These are phyloP conservation scores for Candida verbasci DNA, from an alignment of 805 yeast genomes.

Conservation along the genomic window DNA sequence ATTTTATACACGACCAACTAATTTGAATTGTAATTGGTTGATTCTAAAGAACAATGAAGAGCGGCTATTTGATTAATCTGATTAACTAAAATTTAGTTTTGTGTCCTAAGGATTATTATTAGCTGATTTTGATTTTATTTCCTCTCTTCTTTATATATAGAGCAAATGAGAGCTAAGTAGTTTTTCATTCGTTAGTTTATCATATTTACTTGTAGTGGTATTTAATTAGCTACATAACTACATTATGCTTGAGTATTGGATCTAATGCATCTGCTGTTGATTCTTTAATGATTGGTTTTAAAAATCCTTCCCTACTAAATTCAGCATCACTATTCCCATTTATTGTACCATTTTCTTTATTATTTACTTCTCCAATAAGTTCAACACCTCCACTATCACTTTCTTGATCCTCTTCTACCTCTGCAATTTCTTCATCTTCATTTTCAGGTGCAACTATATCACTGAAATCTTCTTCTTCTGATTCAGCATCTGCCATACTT, in stretches of 20 bases:
- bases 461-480: conserved; percentile 12
- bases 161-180: too few species aligned
- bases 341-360: neutral
- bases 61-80: conserved; percentile 5
- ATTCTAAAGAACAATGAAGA: neutral
- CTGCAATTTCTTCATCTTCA: conserved; percentile 4
- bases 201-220: too few species aligned
- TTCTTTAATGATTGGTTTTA: conserved; percentile 4
- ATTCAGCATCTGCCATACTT: conserved; percentile 6
- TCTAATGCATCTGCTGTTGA: conserved; percentile 15
- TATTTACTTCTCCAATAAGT: neutral
- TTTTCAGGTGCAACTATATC: conserved; percentile 10
- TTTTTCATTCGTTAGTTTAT: too few species aligned
- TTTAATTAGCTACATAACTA: too few species aligned
- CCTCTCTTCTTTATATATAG: too few species aligned
- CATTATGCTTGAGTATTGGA: conserved; percentile 15
- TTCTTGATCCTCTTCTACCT: neutral
- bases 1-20: neutral
- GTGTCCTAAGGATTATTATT: too few species aligned
- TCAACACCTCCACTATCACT: neutral
- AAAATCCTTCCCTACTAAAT: too few species aligned
- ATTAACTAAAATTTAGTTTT: neutral
- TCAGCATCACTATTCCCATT: neutral
- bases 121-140: too few species aligned
- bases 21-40: neutral